Percentiles rank a stretch among this genome's conserved stretches.
Conservation (phyloP, 2,329 filamentous ascomycete species). For the Amylocarpus encephaloides region DNA sequence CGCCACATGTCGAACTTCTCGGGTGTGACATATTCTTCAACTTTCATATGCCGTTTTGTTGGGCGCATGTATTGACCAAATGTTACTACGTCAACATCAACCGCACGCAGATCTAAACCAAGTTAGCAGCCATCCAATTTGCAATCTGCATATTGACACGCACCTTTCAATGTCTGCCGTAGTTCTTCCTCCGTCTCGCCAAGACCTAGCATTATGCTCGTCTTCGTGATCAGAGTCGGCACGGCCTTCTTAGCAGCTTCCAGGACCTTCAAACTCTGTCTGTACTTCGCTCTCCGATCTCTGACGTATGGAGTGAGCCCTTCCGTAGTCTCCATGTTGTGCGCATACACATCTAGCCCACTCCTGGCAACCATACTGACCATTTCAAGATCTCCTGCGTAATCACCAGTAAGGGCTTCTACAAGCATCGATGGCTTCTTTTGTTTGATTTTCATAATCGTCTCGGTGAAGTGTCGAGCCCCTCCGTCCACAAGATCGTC, state of each 20-base stretch:
- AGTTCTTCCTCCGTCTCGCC: slow-evolving; percentile 88
- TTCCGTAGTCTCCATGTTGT: slow-evolving; percentile 95
- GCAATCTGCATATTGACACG: slow-evolving; percentile 17
- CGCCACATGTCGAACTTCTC: slow-evolving; percentile 89
- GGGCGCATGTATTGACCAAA: slow-evolving; percentile 99
- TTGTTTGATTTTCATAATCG: slow-evolving; percentile 86
- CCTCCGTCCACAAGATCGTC: slow-evolving; percentile 89
- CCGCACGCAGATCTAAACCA: slow-evolving; percentile 64
- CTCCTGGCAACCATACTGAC: slow-evolving; percentile 77
- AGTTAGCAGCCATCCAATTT: slow-evolving; percentile 10
- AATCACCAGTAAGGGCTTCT: slow-evolving; percentile 84
- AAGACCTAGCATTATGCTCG: slow-evolving; percentile 91
- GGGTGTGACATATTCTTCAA: slow-evolving; percentile 90
- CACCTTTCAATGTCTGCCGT: slow-evolving; percentile 67
- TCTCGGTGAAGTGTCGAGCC: slow-evolving; percentile 85
- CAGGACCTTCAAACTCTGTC: slow-evolving; percentile 75
- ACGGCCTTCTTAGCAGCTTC: slow-evolving; percentile 72
- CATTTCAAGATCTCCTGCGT: slow-evolving; percentile 78
- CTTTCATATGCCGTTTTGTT: slow-evolving; percentile 95
- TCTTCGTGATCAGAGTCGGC: slow-evolving; percentile 87
- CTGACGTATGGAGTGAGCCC: slow-evolving; percentile 82
- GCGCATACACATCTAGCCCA: slow-evolving; percentile 91
- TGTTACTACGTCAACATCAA: slow-evolving; percentile 87
- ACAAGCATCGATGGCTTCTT: slow-evolving; percentile 73
- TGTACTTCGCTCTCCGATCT: slow-evolving; percentile 83